phyloP scores from a whole-genome alignment of 1,284 basidiomycete genomes.

The Malassezia caprae region DNA sequence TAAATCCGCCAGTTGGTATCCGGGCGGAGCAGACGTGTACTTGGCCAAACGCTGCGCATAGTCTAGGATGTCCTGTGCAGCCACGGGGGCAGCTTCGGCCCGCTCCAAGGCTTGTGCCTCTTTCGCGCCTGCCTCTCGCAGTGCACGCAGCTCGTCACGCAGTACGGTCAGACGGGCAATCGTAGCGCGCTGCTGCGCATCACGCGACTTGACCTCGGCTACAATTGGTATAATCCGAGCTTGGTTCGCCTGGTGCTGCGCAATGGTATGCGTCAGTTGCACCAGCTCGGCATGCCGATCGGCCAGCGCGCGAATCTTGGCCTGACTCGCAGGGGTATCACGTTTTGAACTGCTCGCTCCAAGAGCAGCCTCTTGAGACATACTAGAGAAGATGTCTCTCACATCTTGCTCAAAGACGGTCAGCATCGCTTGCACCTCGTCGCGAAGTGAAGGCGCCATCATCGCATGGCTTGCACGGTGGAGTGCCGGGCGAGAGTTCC shows the following conservation, averaged over 20 bases:
- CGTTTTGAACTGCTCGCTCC: neutral
- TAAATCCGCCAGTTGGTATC: constrained; percentile 19
- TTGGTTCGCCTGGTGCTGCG: constrained; percentile 26
- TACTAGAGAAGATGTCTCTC: neutral
- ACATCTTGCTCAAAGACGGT: neutral
- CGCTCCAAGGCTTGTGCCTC: constrained; percentile 20
- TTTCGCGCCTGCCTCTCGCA: constrained; percentile 17
- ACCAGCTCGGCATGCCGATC: neutral
- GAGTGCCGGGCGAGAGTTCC: neutral
- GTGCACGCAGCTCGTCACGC: constrained; percentile 22
- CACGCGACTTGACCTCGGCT: constrained; percentile 16
- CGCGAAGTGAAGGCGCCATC: neutral
- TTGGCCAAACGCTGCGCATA: constrained; percentile 31
- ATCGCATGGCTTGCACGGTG: neutral
- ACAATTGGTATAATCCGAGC: constrained; percentile 17
- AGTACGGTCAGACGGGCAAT: constrained; percentile 23
- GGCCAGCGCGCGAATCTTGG: neutral
- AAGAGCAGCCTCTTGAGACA: neutral
- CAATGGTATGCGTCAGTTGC: constrained; percentile 14
- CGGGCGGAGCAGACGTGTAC: constrained; percentile 33
- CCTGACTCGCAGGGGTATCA: neutral
- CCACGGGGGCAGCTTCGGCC: constrained; percentile 22
- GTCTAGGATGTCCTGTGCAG: constrained; percentile 18
- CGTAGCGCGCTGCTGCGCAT: constrained; percentile 19
- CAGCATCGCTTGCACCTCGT: constrained; percentile 1